Conservation (phyloP, 2,329 filamentous ascomycete genomes). For the Thelonectria olida region DNA sequence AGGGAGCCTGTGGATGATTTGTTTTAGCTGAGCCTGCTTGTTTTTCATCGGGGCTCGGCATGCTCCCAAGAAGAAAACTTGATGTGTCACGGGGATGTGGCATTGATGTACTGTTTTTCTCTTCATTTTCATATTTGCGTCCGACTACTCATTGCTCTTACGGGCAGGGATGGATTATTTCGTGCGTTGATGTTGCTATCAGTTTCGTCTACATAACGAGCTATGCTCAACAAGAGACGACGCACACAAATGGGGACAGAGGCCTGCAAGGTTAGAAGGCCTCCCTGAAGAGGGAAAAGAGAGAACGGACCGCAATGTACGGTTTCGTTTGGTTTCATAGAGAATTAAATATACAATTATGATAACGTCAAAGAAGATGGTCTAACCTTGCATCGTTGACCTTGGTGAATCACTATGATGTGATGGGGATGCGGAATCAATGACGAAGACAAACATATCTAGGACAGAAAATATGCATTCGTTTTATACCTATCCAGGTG, state of each 20-base stretch:
- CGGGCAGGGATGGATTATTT: neutral
- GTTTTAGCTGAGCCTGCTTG: slow-evolving; percentile 11
- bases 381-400: no score
- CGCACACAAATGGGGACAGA: neutral
- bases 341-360: neutral
- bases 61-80: neutral
- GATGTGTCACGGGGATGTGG: neutral
- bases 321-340: neutral
- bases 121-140: neutral
- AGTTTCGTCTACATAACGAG: neutral
- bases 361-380: neutral
- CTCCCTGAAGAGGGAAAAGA: neutral
- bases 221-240: neutral
- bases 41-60: neutral
- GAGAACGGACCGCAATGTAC: neutral
- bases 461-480: no score
- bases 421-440: no score
- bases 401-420: no score
- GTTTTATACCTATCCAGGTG: no score
- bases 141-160: neutral
- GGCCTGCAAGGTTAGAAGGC: neutral
- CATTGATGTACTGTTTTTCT: neutral
- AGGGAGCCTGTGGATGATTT: slow-evolving; percentile 37
- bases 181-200: neutral
- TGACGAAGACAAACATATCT: no score